Base-by-base conservation (phyloP, 345 rosid genomes). In the Eucalyptus sp. region DNA sequence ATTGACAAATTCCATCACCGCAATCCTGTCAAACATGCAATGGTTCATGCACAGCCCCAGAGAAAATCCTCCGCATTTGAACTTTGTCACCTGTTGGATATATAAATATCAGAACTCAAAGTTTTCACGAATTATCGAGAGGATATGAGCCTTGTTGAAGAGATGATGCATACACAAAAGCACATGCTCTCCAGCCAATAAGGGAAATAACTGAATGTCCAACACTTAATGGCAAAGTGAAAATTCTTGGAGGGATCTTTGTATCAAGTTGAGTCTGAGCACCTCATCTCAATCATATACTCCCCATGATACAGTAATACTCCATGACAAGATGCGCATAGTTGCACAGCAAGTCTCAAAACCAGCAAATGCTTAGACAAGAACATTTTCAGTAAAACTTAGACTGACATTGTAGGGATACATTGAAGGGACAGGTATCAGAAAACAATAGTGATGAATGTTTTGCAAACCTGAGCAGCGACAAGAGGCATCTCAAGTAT, bases 401-500 rank as follows among this genome's bases (percentile, higher is more conserved):
- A 15, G 79, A 31, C 22, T 33, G 80, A 68, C 48, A 41, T 76
- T 76, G 83, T 6, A 52, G 56, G 56, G 56, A 52, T 52, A 52
- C 24, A 52, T 18, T 52, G 56, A 52, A 10, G 83, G 83, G 83
- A 41, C 83, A 37, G 13, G 48, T 5, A 37, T 10, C 46, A 41
- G 46, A 37, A 71, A 71, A 20, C 27, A 6, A 71, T 5, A 37
- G 46, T 37, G 46, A 71, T 43, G 46, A 37, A 37, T 10, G 25
- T 71, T 71, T 71, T 1, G 7, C 81, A 37, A 71, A 97, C 99
- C 97, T 96, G 98, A 94, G 99, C 97, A 0, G 93, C 91, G 22
- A 97, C 92, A 91, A 95, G 99, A 90, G 99, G 99, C 62, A 96
- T 95, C 87, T 97, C 96, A 24, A 97, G 94, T 87, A 97, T 94